A percentile compares a stretch with the other conserved stretches of the same genome.
phyloP scores from a whole-genome alignment of 768 basidiomycete species.

The Suillus cothurnatus region DNA sequence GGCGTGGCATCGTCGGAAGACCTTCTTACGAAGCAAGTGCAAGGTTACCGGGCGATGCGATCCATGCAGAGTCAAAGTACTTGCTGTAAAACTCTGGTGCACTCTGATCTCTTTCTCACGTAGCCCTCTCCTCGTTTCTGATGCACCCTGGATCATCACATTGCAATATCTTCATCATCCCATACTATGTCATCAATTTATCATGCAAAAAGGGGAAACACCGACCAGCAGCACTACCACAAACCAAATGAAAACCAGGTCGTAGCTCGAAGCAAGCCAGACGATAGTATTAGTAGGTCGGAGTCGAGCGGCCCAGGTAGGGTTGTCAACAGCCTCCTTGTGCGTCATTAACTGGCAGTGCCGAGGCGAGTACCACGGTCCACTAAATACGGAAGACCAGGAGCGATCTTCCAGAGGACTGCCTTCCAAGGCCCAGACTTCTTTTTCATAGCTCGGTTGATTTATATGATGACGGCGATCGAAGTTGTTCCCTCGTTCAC shows the following conservation, averaged over 20 bases:
- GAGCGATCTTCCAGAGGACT: constrained; percentile 35
- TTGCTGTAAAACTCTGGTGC: constrained; percentile 81
- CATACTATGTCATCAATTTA: neutral
- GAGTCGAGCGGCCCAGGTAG: neutral
- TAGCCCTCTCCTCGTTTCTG: constrained; percentile 70
- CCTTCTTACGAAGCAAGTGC: constrained; percentile 22
- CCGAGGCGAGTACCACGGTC: constrained; percentile 48
- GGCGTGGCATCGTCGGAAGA: constrained; percentile 26
- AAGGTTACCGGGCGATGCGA: constrained; percentile 46
- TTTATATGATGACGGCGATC: constrained; percentile 62
- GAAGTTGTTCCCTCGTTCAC: constrained; percentile 67
- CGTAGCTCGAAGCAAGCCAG: constrained; percentile 58
- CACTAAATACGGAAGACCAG: constrained; percentile 35
- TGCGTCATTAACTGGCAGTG: constrained; percentile 20
- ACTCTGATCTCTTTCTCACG: constrained; percentile 74
- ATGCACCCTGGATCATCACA: constrained; percentile 78
- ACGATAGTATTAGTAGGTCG: constrained; percentile 44
- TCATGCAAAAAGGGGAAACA: neutral
- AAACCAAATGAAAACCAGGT: constrained; percentile 53
- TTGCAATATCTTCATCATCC: no score
- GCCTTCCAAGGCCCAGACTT: constrained; percentile 27
- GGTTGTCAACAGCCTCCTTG: constrained; percentile 13
- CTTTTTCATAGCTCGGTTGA: constrained; percentile 47
- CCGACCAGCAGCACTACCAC: constrained; percentile 58
- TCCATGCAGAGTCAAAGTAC: constrained; percentile 61